Conservation (phyloP, 176 grass and related monocot genomes). For the Juncus effusus region DNA sequence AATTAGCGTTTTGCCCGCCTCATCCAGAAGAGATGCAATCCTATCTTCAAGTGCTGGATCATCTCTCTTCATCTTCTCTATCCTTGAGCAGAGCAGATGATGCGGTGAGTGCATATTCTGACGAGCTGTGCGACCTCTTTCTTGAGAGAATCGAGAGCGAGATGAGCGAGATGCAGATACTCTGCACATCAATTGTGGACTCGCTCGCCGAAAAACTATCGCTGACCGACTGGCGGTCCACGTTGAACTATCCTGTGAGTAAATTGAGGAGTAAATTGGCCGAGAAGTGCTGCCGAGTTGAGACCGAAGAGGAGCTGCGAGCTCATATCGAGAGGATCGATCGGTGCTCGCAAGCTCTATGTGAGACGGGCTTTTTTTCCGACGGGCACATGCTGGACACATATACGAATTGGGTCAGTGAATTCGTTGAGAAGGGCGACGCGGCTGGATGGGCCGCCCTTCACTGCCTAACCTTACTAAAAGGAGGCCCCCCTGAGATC, state of each 20-base stretch:
- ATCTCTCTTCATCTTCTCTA: background rate
- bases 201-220: background rate
- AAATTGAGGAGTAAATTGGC: no score
- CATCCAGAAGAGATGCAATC: background rate
- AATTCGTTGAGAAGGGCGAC: no score
- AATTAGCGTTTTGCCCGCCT: background rate
- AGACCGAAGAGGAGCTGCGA: background rate
- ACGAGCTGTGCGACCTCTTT: background rate
- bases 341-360: no score
- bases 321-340: background rate
- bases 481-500: no score
- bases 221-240: background rate
- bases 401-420: no score
- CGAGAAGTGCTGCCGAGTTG: background rate
- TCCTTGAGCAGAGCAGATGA: background rate
- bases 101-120: background rate
- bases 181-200: background rate
- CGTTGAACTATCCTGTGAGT: background rate
- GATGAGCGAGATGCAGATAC: background rate
- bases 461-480: no score
- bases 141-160: background rate
- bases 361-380: no score
- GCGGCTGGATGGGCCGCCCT: no score
- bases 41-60: background rate
- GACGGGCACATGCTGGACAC: no score